Evolutionary conservation across 164 flowering plant genomes (phyloP).

Genomic region (Chloranthus sessilifolius): DNA sequence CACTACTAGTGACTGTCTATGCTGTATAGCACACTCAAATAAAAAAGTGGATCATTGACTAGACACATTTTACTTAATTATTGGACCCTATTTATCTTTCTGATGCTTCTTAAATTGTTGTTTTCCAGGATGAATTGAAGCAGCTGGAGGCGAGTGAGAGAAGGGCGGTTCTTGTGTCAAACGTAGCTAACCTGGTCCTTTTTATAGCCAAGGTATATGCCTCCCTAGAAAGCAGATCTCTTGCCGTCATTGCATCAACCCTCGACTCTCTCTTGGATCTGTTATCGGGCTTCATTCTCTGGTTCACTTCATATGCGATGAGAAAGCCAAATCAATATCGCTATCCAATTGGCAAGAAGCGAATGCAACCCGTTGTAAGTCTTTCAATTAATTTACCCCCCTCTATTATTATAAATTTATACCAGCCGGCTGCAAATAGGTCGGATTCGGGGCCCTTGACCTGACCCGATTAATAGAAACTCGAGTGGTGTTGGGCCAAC

Average conservation of each 20-base stretch:
- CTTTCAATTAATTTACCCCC: neutral
- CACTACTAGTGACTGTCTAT: too few species aligned
- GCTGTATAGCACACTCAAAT: too few species aligned
- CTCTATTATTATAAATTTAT: neutral
- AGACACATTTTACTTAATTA: too few species aligned
- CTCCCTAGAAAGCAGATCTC: constrained; percentile 64
- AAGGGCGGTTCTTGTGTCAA: constrained; percentile 52
- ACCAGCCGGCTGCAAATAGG: too few species aligned
- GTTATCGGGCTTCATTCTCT: constrained; percentile 75
- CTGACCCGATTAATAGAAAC: too few species aligned
- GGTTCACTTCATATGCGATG: constrained; percentile 88
- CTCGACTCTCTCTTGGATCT: constrained; percentile 79
- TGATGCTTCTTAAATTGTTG: too few species aligned
- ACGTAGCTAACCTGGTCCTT: constrained; percentile 57
- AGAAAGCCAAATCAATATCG: constrained; percentile 58
- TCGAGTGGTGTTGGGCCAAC: too few species aligned
- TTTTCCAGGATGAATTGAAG: constrained; percentile 59
- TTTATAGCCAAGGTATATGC: constrained; percentile 75
- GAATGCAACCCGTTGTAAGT: constrained; percentile 91
- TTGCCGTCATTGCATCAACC: constrained; percentile 89
- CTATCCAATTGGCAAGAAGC: constrained; percentile 73
- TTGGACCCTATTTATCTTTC: too few species aligned
- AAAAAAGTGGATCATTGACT: too few species aligned
- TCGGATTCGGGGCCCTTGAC: too few species aligned
- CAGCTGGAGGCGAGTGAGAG: constrained; percentile 58